Evolutionary conservation across 192 early-diverging fungal genomes (phyloP), one percentile per base, ranked within the genome.

Genomic region (Gamsiella multidivaricata): DNA sequence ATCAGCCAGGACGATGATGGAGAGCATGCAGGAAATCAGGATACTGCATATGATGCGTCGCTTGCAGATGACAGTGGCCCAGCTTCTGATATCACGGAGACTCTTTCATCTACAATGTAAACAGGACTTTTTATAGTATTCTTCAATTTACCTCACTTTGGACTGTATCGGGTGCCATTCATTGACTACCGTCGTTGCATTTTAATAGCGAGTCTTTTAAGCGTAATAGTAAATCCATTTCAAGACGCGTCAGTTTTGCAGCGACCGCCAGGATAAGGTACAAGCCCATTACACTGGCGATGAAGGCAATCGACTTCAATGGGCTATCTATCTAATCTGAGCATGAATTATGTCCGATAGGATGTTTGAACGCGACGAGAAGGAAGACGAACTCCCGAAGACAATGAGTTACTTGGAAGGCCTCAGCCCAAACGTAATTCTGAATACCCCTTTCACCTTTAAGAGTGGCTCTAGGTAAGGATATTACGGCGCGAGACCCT

Each of bases 221-320:
- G 41, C 50, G 74, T 22, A 78, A 29, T 14, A 58, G 65, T 4
- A 78, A 69, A 36, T 78, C 74, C 4, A 64, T 69, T 29, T 50
- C 53, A 52, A 43, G 74, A 39, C 74, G 74, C 54, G 74, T 78
- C 20, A 78, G 74, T 59, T 78, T 78, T 43, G 74, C 74, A 37
- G 61, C 74, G 8, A 78, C 74, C 12, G 74, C 74, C 12, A 69
- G 66, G 55, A 78, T 78, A 26, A 78, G 74, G 74, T 78, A 63
- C 14, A 15, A 15, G 26, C 3, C 9, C 3, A 12, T n/a, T 37
- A 3, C 47, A 25, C 34, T 50, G 14, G 23, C n/a, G n/a, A n/a
- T n/a, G n/a, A n/a, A n/a, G n/a, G n/a, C n/a, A n/a, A n/a, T n/a
- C n/a, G n/a, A n/a, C n/a, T n/a, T n/a, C n/a, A n/a, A n/a, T n/a